Conservation (phyloP, 2,329 filamentous ascomycete genomes). For the Hypoxylon sp. region DNA sequence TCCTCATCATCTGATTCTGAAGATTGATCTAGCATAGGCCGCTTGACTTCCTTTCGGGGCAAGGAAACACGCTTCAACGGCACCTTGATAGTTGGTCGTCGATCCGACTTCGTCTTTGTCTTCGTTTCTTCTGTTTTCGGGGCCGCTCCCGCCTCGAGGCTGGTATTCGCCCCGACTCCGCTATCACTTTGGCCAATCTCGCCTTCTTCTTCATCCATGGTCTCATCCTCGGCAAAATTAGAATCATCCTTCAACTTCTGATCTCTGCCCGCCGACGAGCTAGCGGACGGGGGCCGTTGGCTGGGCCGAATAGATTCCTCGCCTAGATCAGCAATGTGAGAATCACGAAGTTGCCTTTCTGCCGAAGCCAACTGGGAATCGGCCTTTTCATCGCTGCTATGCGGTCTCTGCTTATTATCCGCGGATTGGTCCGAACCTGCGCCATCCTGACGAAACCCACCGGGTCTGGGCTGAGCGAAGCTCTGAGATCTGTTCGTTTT, state of each 20-base stretch:
- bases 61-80: conserved; percentile 50
- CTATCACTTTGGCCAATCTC: conserved; percentile 10
- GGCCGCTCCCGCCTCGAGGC: conserved; percentile 15
- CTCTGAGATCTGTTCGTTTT: conserved; percentile 60
- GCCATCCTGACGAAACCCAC: conserved; percentile 48
- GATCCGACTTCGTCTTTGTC: conserved; percentile 21
- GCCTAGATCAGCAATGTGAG: conserved; percentile 29
- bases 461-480: conserved; percentile 52
- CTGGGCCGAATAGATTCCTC: conserved; percentile 29
- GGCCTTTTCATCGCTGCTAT: conserved; percentile 62
- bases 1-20: conserved; percentile 65
- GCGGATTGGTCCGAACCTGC: conserved; percentile 50
- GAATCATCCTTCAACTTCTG: conserved; percentile 34
- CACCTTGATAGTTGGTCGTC: conserved; percentile 31
- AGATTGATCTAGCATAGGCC: conserved; percentile 51
- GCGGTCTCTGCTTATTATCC: conserved; percentile 56
- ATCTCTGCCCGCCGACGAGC: conserved; percentile 36
- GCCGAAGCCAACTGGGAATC: conserved; percentile 43
- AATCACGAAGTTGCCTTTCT: conserved; percentile 35
- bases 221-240: conserved; percentile 18
- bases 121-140: conserved; percentile 17
- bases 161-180: not conserved
- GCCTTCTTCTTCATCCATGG: conserved; percentile 28
- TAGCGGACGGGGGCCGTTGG: conserved; percentile 38
- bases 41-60: conserved; percentile 48